Percentiles rank a stretch among this genome's conserved stretches.
Conservation (phyloP, 1,139 yeast genomes). For the Saccharomyces hybrid region DNA sequence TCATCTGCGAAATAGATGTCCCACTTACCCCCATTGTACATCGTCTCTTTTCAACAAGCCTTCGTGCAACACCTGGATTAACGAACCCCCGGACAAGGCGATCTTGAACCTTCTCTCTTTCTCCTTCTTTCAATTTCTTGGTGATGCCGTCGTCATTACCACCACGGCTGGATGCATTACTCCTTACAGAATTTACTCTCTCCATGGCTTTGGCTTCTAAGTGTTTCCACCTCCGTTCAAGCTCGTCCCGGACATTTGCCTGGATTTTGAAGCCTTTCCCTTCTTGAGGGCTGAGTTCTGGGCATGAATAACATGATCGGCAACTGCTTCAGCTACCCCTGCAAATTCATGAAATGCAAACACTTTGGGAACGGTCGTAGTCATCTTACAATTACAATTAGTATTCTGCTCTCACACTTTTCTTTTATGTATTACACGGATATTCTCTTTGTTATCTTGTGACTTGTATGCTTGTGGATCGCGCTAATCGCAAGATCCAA, state of each 20-base stretch:
- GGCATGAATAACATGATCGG: conserved; percentile 74
- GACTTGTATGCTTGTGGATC: not conserved
- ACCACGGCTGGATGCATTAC: conserved; percentile 9
- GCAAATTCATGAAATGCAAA: conserved; percentile 83
- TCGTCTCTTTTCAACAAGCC: conserved; percentile 70
- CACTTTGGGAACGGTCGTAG: conserved; percentile 86
- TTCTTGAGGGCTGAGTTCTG: conserved; percentile 46
- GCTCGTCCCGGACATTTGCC: conserved; percentile 17
- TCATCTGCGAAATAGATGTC: conserved; percentile 96
- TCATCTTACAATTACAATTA: conserved; percentile 41
- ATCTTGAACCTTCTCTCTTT: conserved; percentile 59
- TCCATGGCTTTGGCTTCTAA: conserved; percentile 10
- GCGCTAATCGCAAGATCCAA: not conserved
- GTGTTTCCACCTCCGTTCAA: conserved; percentile 6
- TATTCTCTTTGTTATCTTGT: not conserved
- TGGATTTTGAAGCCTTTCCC: conserved; percentile 14
- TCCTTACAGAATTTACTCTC: conserved; percentile 12
- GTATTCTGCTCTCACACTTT: not conserved
- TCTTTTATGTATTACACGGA: not conserved
- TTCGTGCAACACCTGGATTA: conserved; percentile 75
- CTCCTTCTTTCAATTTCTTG: conserved; percentile 19
- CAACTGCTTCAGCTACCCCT: conserved; percentile 92
- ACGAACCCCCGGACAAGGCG: conserved; percentile 89
- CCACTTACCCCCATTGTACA: conserved; percentile 90
- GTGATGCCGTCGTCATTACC: conserved; percentile 6